Percentiles rank a stretch among this genome's conserved stretches.
Evolutionary conservation across 768 basidiomycete genomes (phyloP).

Genomic region (Naganishia randhawae): DNA sequence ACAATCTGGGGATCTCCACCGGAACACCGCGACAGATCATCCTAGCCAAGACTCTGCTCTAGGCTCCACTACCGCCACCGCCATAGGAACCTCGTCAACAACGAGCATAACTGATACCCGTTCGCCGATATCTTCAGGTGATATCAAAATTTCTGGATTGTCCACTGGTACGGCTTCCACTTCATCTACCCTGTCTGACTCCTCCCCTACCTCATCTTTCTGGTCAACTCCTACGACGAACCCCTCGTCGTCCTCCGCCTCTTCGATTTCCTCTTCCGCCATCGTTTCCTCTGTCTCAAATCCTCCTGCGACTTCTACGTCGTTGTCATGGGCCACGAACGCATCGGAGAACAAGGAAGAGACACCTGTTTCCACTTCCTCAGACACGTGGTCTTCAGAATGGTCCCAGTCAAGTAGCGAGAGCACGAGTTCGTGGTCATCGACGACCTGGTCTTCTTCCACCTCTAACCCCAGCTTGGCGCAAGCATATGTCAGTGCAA

Average conservation of each 20-base stretch:
- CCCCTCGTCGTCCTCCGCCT: not conserved
- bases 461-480: not conserved
- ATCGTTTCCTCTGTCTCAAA: not conserved
- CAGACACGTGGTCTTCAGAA: slow-evolving; percentile 7
- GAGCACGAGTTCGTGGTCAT: not conserved
- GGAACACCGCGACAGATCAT: not conserved
- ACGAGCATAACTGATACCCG: not conserved
- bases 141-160: not conserved
- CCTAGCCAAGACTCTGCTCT: too few relatives aligned
- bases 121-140: not conserved
- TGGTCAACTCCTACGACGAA: not conserved
- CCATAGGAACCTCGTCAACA: not conserved
- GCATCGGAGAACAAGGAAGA: not conserved
- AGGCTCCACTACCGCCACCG: not conserved
- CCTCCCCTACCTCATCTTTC: not conserved
- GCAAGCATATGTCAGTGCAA: not conserved
- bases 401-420: slow-evolving; percentile 6
- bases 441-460: not conserved
- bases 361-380: not conserved
- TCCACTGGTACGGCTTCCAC: not conserved
- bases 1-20: not conserved
- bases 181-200: not conserved
- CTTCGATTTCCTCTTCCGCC: not conserved
- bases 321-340: not conserved
- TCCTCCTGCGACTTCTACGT: not conserved